Conservation (phyloP, 192 early-diverging fungal species). For the Coemansia javaensis region DNA sequence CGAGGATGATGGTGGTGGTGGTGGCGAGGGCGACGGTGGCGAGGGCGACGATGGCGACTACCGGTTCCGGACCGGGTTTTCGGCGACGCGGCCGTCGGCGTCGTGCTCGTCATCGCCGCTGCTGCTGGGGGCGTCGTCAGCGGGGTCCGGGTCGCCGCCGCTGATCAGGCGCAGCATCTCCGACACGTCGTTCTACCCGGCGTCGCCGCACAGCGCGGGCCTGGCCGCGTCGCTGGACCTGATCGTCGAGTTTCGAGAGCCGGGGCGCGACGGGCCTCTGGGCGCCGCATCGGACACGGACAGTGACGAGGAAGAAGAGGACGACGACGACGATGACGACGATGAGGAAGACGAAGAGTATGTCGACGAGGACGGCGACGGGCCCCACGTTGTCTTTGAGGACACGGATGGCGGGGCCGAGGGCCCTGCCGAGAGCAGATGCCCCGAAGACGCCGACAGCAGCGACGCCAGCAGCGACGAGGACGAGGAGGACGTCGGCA, state of each 20-base stretch:
- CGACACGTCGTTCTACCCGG: slow-evolving; percentile 5
- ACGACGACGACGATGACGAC: neutral
- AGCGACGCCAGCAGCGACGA: slow-evolving; percentile 5
- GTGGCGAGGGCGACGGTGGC: slow-evolving; percentile 14
- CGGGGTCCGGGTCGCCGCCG: neutral
- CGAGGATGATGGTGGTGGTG: slow-evolving; percentile 16
- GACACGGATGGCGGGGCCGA: slow-evolving; percentile 2
- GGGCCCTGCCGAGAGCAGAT: neutral
- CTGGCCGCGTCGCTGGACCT: slow-evolving; percentile 2
- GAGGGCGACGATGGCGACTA: slow-evolving; percentile 19
- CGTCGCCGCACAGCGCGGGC: neutral
- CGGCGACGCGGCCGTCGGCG: slow-evolving; percentile 3
- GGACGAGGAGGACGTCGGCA: slow-evolving; percentile 1
- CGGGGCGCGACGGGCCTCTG: neutral
- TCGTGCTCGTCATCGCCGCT: slow-evolving; percentile 21
- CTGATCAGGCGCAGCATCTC: slow-evolving; percentile 18
- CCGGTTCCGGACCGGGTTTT: slow-evolving; percentile 15
- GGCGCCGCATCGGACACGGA: neutral
- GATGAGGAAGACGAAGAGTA: neutral
- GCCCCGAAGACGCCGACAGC: slow-evolving; percentile 3
- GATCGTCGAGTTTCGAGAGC: slow-evolving; percentile 12
- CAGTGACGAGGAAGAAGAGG: slow-evolving; percentile 2
- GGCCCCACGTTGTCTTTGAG: slow-evolving; percentile 3
- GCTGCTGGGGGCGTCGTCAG: slow-evolving; percentile 1
- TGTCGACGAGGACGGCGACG: too few relatives aligned